Evolutionary conservation across 2,329 filamentous ascomycete species (phyloP), one percentile per base, ranked within the genome.

Genomic region (Herpotrichia juniperi): DNA sequence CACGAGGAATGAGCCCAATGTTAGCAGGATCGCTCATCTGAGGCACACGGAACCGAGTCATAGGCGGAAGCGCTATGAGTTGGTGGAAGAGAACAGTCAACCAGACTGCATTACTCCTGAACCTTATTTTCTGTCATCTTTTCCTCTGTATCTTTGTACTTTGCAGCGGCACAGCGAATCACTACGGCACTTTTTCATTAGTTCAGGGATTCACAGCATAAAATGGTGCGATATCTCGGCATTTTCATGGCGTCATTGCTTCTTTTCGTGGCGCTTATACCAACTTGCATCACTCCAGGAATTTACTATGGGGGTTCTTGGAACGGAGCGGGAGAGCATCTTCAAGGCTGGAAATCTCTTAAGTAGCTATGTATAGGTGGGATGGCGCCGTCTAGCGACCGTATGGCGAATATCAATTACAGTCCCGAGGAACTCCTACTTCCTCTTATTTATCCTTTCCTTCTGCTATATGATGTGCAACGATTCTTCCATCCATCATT

Each of bases 11-110:
- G 51, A 69, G 59, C 37, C 66, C 67, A 14, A 71, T 73, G 58
- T 62, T 68, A 39, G 64, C 69, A 3, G 67, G 67, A n/a, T 62
- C 62, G 9, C 63, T 72, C 8, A 72, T 72, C 26, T 72, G 48
- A 51, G 19, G 24, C 17, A n/a, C n/a, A n/a, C 16, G 8, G 16
- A 37, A 12, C n/a, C 3, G 17, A 12, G 34, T 37, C 7, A 7
- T 10, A 10, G 11, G 34, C 17, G 16, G 16, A 34, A n/a, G 31
- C 8, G 31, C 11, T 19, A 8, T 12, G 22, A 4, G 11, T 40
- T 22, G 10, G 35, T 22, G 17, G 19, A 6, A 40, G 4, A n/a
- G 37, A 6, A 4, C 6, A 22, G 19, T 10, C 19, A 19, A 21
- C 19, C n/a, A 42, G 19, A 19, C 37, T 22, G 37, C 37, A 42